Evolutionary conservation across 345 rosid species (phyloP), one percentile per base, ranked within the genome.

Genomic region (Melaleuca quinquenervia): DNA sequence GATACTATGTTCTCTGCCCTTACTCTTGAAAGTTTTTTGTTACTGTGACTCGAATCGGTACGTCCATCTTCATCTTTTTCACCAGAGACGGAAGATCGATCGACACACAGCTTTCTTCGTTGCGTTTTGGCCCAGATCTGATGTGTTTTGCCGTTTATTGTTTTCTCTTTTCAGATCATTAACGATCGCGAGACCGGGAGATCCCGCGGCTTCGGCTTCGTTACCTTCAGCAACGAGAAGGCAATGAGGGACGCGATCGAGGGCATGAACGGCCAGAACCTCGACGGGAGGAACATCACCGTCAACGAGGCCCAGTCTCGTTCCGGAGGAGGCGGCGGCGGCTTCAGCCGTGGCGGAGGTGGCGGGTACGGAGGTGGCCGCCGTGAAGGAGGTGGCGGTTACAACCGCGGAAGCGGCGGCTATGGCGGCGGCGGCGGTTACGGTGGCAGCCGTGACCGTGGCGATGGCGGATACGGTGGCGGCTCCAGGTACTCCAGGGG

Each of bases 291-390:
- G 83, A 94, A 90, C 82, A 94, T 96, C 21, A 96, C 96, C 2
- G 96, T 96, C 11, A 95, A 94, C 88, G 94, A 96, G 82, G 98
- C 98, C 15, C 99, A 94, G 86, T 93, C 98, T 0, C 97, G 98
- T 0, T 91, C 92, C 18, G 86, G 95, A 51, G 91, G 93, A 0
- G 96, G 96, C 0, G 92, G 96, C 11, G 86, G 92, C 0, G 90
- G 93, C 3, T 92, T 92, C 1, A 91, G 88, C 3, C 75, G 94
- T 6, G 92, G 93, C 1, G 92, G 93, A 0, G 93, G 92, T 0
- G 92, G 96, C 18, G 92, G 93, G 3, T 92, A 91, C 11, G 91
- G 91, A 7, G 89, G 91, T 0, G 89, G 93, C 1, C 89, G 93
- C 0, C 88, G 92, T 3, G 89, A 91, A 0, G 88, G 90, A 0